Percentiles rank a stretch among this genome's conserved stretches.
These are phyloP conservation scores for Talaromyces borbonicus DNA, from an alignment of 495 filamentous ascomycete species.

Conservation along the genomic window DNA sequence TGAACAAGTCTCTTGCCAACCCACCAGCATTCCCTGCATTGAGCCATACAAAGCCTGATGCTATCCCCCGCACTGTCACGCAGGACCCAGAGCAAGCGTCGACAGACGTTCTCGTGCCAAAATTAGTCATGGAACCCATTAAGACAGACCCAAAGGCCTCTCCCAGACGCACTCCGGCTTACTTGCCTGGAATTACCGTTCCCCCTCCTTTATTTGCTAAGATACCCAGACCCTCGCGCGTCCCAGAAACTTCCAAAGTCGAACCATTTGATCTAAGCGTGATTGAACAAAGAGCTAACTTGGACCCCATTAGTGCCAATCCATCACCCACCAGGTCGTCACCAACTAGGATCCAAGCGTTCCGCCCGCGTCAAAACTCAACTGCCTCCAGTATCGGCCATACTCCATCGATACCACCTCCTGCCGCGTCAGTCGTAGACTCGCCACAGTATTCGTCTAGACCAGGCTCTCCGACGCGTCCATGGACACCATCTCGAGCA, in stretches of 20 bases:
- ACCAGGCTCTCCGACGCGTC: slow-evolving; percentile 49
- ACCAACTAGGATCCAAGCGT: slow-evolving; percentile 22
- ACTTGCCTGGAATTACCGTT: neutral
- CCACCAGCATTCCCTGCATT: too few species aligned
- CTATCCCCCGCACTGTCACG: neutral
- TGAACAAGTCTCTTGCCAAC: slow-evolving; percentile 16
- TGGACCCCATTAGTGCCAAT: slow-evolving; percentile 15
- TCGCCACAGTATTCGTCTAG: slow-evolving; percentile 39
- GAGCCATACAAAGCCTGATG: too few species aligned
- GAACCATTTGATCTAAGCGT: slow-evolving; percentile 12
- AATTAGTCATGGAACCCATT: neutral
- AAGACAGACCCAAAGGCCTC: neutral
- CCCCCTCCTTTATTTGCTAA: slow-evolving; percentile 1
- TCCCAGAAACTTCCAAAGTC: neutral
- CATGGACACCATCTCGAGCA: slow-evolving; percentile 65
- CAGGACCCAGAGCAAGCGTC: slow-evolving; percentile 1
- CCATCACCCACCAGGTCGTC: slow-evolving; percentile 16
- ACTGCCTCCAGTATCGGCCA: slow-evolving; percentile 44
- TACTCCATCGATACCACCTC: slow-evolving; percentile 47
- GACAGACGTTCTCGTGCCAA: neutral
- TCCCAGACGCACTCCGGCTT: neutral
- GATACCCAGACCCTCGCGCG: neutral
- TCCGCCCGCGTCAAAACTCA: slow-evolving; percentile 8
- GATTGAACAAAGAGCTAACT: slow-evolving; percentile 16
- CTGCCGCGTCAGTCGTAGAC: slow-evolving; percentile 33